These are phyloP conservation scores for Funneliformis mosseae DNA, from an alignment of 192 early-diverging fungal genomes.

Conservation along the genomic window DNA sequence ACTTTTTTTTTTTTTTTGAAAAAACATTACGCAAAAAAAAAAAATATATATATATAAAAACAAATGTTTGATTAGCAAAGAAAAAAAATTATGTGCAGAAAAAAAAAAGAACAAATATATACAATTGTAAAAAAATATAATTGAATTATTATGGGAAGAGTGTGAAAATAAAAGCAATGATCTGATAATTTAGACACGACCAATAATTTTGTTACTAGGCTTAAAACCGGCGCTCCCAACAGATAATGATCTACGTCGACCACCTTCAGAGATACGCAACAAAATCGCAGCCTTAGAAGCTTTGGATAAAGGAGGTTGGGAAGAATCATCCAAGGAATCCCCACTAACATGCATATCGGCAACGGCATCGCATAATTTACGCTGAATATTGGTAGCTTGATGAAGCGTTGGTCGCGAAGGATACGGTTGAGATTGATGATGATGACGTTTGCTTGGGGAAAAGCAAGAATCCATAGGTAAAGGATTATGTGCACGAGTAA, in stretches of 20 bases:
- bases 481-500: conserved; percentile 31
- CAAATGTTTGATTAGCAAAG: not conserved
- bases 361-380: not conserved
- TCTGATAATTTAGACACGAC: not conserved
- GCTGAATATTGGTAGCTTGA: conserved; percentile 14
- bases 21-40: not conserved
- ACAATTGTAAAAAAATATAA: not conserved
- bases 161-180: not conserved
- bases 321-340: not conserved
- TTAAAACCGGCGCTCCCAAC: conserved; percentile 24
- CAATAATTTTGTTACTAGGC: conserved; percentile 5
- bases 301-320: conserved; percentile 14
- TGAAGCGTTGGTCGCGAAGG: conserved; percentile 8
- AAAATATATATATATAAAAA: conserved; percentile 10
- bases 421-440: conserved; percentile 12
- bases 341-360: not conserved
- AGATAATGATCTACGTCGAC: conserved; percentile 3
- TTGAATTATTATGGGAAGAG: not conserved
- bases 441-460: conserved; percentile 22
- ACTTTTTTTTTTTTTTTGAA: not conserved
- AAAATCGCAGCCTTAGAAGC: conserved; percentile 24
- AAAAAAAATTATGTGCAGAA: conserved; percentile 8
- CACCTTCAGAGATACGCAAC: conserved; percentile 25
- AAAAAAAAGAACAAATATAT: not conserved
- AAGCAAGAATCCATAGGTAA: conserved; percentile 21